Base-by-base conservation (phyloP, 805 yeast species). In the Pichia insulana region DNA sequence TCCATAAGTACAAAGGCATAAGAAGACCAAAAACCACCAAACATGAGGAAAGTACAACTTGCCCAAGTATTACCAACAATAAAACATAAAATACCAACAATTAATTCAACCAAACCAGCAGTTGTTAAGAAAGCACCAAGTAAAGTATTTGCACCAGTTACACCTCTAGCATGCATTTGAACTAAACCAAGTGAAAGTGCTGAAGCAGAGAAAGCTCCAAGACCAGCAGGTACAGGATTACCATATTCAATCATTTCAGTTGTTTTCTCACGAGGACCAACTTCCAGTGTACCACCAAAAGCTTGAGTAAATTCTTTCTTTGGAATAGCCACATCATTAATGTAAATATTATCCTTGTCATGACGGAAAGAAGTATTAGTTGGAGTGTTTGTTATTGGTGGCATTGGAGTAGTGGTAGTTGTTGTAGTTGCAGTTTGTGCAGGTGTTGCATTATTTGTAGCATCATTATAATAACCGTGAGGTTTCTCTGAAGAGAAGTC, bases 231-330 rank as follows among this genome's bases (percentile, higher is more conserved):
- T 10, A 77, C 73, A 1, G 80, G 76, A 50, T 71, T 71, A 13
- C 65, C 71, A 41, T 54, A 58, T 18, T 53, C 52, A 28, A 53
- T 47, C 13, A 53, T 30, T 15, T 56, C 48, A 16, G 53, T 28
- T 10, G 64, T 58, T 18, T 44, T 50, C 34, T 49, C 53, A 41
- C 64, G 50, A 30, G 62, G 54, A 40, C 76, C 70, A 5, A 74
- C 66, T 39, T 68, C 68, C 43, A 71, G 60, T 9, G 66, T 65
- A 53, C 83, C 84, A 13, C 82, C 84, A 54, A 80, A 78, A 2
- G 85, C 87, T 28, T 66, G 65, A 49, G 76, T 58, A 48, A 81
- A 70, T 43, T 81, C 88, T 25, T 67, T 67, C 41, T 74, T 69
- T 43, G 67, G 65, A 58, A 76, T 72, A 20, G 63, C 59, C 32